Conservation (phyloP, 2,329 filamentous ascomycete species). For the Fonsecaea pugnacius region DNA sequence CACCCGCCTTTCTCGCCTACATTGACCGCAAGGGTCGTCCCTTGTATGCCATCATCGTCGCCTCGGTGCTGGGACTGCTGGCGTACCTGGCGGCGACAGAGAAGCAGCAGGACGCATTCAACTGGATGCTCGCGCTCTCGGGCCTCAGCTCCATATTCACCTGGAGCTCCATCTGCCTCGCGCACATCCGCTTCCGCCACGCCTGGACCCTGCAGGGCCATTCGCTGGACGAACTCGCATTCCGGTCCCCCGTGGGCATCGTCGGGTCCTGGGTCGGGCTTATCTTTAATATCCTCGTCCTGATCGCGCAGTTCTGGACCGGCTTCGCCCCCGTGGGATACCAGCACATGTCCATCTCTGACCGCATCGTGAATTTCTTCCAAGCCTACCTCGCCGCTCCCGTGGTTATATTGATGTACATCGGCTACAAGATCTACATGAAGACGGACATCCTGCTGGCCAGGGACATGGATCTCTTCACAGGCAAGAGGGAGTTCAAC, state of each 20-base stretch:
- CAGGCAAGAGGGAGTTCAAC: constrained; percentile 83
- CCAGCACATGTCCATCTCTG: constrained; percentile 27
- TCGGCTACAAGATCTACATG: constrained; percentile 76
- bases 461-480: constrained; percentile 82
- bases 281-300: constrained; percentile 57
- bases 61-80: constrained; percentile 48
- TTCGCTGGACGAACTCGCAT: constrained; percentile 68
- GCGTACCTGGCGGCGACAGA: constrained; percentile 49
- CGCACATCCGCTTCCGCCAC: constrained; percentile 69
- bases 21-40: constrained; percentile 54
- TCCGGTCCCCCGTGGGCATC: constrained; percentile 63
- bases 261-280: constrained; percentile 67
- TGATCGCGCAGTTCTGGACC: constrained; percentile 56
- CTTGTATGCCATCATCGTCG: constrained; percentile 47
- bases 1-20: constrained; percentile 51
- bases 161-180: constrained; percentile 68
- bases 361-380: constrained; percentile 40
- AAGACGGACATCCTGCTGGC: constrained; percentile 69
- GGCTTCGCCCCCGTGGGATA: constrained; percentile 39
- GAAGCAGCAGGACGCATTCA: constrained; percentile 59
- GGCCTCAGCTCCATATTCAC: constrained; percentile 67
- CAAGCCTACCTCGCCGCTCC: constrained; percentile 42
- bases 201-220: constrained; percentile 65
- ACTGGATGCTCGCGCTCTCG: constrained; percentile 68
- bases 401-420: constrained; percentile 57